Evolutionary conservation across 139 green algal species (phyloP).

Genomic region (Eudorina sp.): DNA sequence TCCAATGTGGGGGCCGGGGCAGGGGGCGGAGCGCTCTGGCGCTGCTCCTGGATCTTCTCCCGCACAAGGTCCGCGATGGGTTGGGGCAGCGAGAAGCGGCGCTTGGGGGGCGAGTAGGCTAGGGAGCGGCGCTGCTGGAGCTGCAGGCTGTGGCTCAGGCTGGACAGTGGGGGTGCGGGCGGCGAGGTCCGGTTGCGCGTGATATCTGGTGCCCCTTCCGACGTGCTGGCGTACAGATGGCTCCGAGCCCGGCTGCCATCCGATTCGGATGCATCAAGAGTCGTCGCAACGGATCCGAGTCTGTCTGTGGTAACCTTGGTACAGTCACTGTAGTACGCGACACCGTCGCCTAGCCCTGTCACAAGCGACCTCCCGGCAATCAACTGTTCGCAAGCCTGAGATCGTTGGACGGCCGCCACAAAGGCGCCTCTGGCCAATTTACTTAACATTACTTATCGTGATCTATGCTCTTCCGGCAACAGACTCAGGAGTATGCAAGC

Average conservation of each 20-base stretch:
- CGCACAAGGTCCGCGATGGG: constrained; percentile 14
- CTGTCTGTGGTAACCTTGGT: no score
- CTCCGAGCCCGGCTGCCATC: background rate
- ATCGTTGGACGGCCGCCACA: background rate
- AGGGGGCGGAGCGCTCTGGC: background rate
- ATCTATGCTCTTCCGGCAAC: no score
- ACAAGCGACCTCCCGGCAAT: constrained; percentile 4
- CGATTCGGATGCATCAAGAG: no score
- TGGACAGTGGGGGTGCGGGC: no score
- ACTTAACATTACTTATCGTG: background rate
- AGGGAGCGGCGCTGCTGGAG: constrained; percentile 18
- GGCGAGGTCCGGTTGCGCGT: no score
- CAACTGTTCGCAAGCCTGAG: constrained; percentile 8
- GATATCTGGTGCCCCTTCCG: no score
- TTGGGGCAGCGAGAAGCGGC: constrained; percentile 18
- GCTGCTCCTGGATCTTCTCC: background rate
- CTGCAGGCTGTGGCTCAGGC: background rate
- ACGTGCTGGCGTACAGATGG: constrained; percentile 22
- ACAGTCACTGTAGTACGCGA: background rate
- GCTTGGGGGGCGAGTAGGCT: constrained; percentile 24
- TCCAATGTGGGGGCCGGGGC: constrained; percentile 38
- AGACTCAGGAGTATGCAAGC: no score
- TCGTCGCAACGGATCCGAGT: no score
- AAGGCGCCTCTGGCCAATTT: background rate
- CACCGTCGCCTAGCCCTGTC: background rate